phyloP scores from a whole-genome alignment of 1,284 basidiomycete species.

The Phylloporus gajari region DNA sequence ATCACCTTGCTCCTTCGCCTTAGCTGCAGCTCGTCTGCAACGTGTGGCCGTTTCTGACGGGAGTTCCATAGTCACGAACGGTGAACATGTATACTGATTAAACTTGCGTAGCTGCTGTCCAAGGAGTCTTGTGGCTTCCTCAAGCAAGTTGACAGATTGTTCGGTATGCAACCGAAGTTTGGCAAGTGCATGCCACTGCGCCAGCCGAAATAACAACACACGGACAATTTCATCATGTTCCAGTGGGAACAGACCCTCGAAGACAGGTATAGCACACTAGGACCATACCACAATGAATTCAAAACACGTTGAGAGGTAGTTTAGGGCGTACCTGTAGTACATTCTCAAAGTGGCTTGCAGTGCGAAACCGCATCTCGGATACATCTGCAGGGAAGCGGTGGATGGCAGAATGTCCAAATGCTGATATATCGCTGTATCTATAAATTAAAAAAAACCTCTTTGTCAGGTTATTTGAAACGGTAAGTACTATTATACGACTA shows the following conservation, averaged over 20 bases:
- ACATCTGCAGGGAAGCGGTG: background rate
- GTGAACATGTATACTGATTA: no score
- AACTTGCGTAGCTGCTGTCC: conserved; percentile 14
- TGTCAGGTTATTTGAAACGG: no score
- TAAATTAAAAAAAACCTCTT: background rate
- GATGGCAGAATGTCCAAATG: background rate
- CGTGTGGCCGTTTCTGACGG: conserved; percentile 10
- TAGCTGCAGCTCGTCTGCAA: conserved; percentile 1
- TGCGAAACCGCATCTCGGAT: background rate
- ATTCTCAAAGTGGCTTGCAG: background rate
- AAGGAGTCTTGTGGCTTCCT: background rate
- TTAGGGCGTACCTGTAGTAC: background rate
- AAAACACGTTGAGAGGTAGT: no score
- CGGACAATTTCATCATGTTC: background rate
- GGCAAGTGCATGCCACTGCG: conserved; percentile 4
- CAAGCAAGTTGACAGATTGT: background rate
- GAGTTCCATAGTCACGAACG: conserved; percentile 10
- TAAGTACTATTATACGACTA: no score
- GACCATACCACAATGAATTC: background rate
- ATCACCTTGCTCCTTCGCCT: background rate
- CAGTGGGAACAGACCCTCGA: conserved; percentile 5
- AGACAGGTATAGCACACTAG: conserved; percentile 6
- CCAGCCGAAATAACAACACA: background rate
- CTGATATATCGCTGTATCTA: background rate
- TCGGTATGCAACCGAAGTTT: conserved; percentile 9